Evolutionary conservation across 352 stramenopile genomes (phyloP), one percentile per base, ranked within the genome.

Genomic region (Pelagophyceae sp.): DNA sequence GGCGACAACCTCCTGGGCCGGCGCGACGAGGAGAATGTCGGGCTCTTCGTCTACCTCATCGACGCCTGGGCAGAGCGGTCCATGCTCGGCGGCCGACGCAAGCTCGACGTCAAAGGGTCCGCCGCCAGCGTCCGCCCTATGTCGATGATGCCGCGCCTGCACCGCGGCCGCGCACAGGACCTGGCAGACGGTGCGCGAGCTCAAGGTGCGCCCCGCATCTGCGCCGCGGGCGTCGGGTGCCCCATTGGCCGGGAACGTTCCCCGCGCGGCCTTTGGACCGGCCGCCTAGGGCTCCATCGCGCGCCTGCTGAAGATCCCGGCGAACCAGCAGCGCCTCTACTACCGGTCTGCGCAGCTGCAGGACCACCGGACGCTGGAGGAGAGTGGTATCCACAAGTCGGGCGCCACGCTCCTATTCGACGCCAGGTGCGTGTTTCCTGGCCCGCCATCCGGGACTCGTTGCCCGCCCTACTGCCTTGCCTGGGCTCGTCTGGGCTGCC

Each of bases 361-460:
- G 0, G 90, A 91, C 79, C 81, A 89, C 80, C 79, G 87, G 20
- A 86, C 85, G 20, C 76, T 91, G 6, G 79, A 89, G 71, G 87
- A 90, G 84, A 82, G 81, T n/a, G 87, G 87, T 5, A 89, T 91
- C 75, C 89, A 90, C 75, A 75, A 80, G 40, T 85, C 81, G 37
- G 85, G 85, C 65, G 86, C 88, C 79, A 90, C 85, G 6, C 37
- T 91, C 0, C 74, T 90, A 1, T 77, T 90, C 33, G 84, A 90
- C 63, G 63, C 35, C 38, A 88, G 89, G 54, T 19, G 15, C 6
- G 67, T 20, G 20, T n/a, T n/a, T n/a, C n/a, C n/a, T n/a, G n/a
- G n/a, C 54, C 54, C 27, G 54, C n/a, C 54, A n/a, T 64, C n/a
- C n/a, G 54, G 27, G 27, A n/a, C 54, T n/a, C 27, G 27, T 64